A percentile compares a stretch with the other conserved stretches of the same genome.
These are phyloP conservation scores for Breviolum minutum DNA, from an alignment of 73 alveolate genomes.

Conservation along the genomic window DNA sequence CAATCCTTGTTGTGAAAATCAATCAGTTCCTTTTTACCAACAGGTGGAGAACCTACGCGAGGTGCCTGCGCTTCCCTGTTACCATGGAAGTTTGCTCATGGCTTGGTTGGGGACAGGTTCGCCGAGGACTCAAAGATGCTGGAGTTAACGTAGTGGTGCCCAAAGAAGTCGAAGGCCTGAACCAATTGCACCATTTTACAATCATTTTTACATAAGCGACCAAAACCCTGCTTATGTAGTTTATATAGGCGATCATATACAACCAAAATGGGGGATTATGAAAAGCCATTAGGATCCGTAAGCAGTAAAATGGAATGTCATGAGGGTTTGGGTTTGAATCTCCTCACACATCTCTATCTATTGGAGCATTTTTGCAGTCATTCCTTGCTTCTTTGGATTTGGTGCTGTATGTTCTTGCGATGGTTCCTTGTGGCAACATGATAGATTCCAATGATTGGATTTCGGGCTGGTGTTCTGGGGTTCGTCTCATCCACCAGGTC, in stretches of 20 bases:
- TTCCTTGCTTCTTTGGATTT: too few relatives aligned
- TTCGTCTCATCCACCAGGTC: conserved; percentile 22
- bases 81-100: neutral
- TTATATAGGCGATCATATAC: too few relatives aligned
- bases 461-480: neutral
- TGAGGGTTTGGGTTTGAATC: too few relatives aligned
- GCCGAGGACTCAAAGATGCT: conserved; percentile 42
- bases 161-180: conserved; percentile 55
- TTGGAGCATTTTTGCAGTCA: too few relatives aligned
- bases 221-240: too few relatives aligned
- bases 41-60: conserved; percentile 62
- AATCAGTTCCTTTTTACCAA: neutral
- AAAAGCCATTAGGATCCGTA: too few relatives aligned
- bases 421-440: neutral
- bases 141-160: conserved; percentile 88
- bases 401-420: neutral
- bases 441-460: neutral
- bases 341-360: too few relatives aligned
- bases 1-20: neutral
- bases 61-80: neutral
- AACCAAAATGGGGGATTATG: too few relatives aligned
- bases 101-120: conserved; percentile 17
- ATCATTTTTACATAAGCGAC: too few relatives aligned
- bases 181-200: too few relatives aligned
- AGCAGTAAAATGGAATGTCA: too few relatives aligned